Evolutionary conservation across 257 asterid genomes (phyloP).

Genomic region (Solanum phureja): DNA sequence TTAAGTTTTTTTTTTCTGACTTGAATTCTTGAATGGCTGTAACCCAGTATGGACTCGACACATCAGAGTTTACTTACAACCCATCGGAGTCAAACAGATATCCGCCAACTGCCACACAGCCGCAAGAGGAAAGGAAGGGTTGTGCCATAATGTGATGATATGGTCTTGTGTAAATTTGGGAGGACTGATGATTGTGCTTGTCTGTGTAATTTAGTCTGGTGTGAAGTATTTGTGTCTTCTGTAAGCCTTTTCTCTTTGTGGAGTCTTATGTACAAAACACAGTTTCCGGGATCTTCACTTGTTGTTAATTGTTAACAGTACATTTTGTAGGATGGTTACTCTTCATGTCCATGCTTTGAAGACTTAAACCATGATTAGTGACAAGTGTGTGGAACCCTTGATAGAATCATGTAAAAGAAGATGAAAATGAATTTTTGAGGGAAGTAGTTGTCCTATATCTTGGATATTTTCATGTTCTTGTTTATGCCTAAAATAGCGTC

Average conservation of each 20-base stretch:
- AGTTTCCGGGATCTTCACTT: conserved; percentile 1
- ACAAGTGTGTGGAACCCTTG: not conserved
- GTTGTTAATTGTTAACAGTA: not conserved
- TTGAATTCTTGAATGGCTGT: not conserved
- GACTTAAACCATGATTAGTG: not conserved
- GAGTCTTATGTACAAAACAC: conserved; percentile 11
- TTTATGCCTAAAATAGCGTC: not conserved
- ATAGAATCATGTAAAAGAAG: not conserved
- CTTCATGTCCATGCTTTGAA: not conserved
- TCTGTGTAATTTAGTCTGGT: conserved; percentile 8
- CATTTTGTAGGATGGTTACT: not conserved
- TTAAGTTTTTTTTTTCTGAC: not conserved
- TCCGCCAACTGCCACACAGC: conserved; percentile 54
- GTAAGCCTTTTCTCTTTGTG: not conserved
- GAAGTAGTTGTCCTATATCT: not conserved
- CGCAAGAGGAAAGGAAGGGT: conserved; percentile 61
- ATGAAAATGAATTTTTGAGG: not conserved
- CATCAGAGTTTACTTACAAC: conserved; percentile 90
- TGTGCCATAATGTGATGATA: conserved; percentile 72
- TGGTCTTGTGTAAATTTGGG: conserved; percentile 5
- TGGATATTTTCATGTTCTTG: not conserved
- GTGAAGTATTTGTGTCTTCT: conserved; percentile 18
- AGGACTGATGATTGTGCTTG: conserved; percentile 1
- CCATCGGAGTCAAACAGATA: conserved; percentile 74
- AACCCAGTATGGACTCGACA: conserved; percentile 91